Evolutionary conservation across 768 basidiomycete species (phyloP), one percentile per base, ranked within the genome.

Genomic region (Boletus sensibilis): DNA sequence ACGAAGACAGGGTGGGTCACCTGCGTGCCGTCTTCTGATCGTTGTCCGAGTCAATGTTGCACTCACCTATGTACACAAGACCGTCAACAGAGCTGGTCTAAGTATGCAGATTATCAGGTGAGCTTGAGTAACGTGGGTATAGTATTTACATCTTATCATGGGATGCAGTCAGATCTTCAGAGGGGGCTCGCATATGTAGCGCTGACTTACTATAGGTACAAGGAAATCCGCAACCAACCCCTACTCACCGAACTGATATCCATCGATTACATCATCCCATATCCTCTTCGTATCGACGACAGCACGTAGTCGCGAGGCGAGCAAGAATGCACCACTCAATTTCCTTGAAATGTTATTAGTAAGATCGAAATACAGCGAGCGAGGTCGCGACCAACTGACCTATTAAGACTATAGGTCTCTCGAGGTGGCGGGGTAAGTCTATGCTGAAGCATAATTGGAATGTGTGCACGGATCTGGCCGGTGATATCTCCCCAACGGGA

Each of bases 381-480:
- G n/a, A 42, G 2, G 4, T 16, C 2, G 21, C 10, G 5, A 59
- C 77, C 20, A 12, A 68, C 82, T 53, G 58, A 87, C 88, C 94
- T 76, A 70, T 99, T 98, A 52, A 98, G 74, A 70, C 91, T 93
- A 71, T 98, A 98, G 1, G 96, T 98, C 75, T 98, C 95, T 55
- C 83, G 76, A 1, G 96, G 96, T 3, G 96, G 96, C 0, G 96
- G 96, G 0, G 93, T 94, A 29, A 97, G 78, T 46, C 95, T 79
- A 65, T 97, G 80, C 63, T 81, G 78, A 55, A 99, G 79, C 94
- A 99, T 98, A 51, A 90, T 76, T 1, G 96, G 95, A 44, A 99
- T 98, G 33, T 82, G 79, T 4, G 77, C 80, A 25, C 94, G 81
- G 50, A 98, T 94, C 55, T 83, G 76, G 5, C 81, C 77, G 0